These are phyloP conservation scores for Hygrophoropsis aurantiaca DNA, from an alignment of 768 basidiomycete genomes.

Conservation along the genomic window DNA sequence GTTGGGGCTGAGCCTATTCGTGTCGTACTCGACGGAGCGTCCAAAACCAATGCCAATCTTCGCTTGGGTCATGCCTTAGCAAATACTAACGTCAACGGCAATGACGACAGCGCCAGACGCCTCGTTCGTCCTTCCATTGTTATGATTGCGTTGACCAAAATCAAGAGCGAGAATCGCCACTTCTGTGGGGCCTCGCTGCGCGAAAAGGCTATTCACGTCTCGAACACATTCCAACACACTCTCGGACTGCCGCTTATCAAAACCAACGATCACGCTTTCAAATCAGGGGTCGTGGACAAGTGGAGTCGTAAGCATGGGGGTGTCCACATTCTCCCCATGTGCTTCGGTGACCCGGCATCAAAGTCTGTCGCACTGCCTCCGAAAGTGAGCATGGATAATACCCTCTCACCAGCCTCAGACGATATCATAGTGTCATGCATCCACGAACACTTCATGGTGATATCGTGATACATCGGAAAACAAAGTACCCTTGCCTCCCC, in stretches of 20 bases:
- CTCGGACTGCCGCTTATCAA: slow-evolving; percentile 55
- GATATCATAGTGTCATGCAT: slow-evolving; percentile 76
- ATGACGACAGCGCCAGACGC: slow-evolving; percentile 23
- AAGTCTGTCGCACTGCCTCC: slow-evolving; percentile 6
- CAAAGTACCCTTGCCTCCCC: slow-evolving; percentile 68
- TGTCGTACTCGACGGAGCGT: slow-evolving; percentile 35
- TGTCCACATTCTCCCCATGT: slow-evolving; percentile 32
- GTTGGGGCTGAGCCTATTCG: slow-evolving; percentile 53
- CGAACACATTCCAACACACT: slow-evolving; percentile 54
- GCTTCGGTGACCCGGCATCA: slow-evolving; percentile 25
- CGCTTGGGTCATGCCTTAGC: slow-evolving; percentile 40
- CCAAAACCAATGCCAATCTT: slow-evolving; percentile 31
- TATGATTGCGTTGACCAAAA: slow-evolving; percentile 7
- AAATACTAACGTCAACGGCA: slow-evolving; percentile 28
- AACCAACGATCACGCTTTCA: slow-evolving; percentile 4
- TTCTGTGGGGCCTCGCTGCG: slow-evolving; percentile 37
- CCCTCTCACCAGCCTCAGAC: slow-evolving; percentile 62
- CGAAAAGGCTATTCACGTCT: slow-evolving; percentile 50
- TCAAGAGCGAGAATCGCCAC: slow-evolving; percentile 19
- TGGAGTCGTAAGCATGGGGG: slow-evolving; percentile 21
- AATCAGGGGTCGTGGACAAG: slow-evolving; percentile 4
- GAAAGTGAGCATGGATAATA: slow-evolving; percentile 5
- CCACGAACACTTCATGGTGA: slow-evolving; percentile 79
- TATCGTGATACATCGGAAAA: slow-evolving; percentile 73
- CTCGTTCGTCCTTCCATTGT: slow-evolving; percentile 14